phyloP scores from a whole-genome alignment of 176 grass and related monocot species.

The Melocanna baccifera region DNA sequence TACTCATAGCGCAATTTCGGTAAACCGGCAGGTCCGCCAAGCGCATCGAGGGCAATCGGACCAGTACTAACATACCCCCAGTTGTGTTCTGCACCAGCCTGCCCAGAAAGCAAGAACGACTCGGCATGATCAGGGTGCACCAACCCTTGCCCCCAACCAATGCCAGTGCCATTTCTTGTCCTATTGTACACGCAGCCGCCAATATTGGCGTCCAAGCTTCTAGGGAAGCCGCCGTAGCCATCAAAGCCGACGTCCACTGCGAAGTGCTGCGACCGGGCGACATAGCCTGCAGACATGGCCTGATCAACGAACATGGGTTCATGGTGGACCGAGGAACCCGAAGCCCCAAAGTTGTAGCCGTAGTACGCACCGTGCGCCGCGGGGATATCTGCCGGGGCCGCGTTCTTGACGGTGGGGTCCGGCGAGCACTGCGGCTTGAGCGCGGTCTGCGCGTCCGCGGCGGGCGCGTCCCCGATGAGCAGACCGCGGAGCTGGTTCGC shows the following conservation, averaged over 20 bases:
- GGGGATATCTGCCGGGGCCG: neutral
- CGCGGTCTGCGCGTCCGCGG: too few relatives aligned
- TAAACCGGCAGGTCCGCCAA: neutral
- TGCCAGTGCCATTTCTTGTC: constrained; percentile 10
- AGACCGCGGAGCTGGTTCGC: constrained; percentile 30
- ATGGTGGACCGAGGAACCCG: constrained; percentile 29
- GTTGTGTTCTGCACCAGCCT: constrained; percentile 14
- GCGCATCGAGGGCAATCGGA: neutral
- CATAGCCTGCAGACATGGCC: constrained; percentile 18
- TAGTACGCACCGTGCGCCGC: neutral
- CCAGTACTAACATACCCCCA: constrained; percentile 28
- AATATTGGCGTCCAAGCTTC: constrained; percentile 1
- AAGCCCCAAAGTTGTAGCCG: constrained; percentile 21
- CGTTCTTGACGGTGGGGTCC: neutral
- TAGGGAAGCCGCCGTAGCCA: neutral
- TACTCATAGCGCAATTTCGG: constrained; percentile 15
- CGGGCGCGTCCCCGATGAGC: constrained; percentile 26
- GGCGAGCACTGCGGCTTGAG: neutral
- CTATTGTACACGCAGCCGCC: constrained; percentile 38
- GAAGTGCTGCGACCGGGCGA: constrained; percentile 20
- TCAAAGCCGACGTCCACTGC: constrained; percentile 20
- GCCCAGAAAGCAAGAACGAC: constrained; percentile 32
- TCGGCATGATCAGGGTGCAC: constrained; percentile 36
- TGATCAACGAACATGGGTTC: constrained; percentile 26
- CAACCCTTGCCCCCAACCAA: constrained; percentile 24